A percentile compares a stretch with the other conserved stretches of the same genome.
Conservation (phyloP, 345 rosid genomes). For the Odontarrhena argentea region DNA sequence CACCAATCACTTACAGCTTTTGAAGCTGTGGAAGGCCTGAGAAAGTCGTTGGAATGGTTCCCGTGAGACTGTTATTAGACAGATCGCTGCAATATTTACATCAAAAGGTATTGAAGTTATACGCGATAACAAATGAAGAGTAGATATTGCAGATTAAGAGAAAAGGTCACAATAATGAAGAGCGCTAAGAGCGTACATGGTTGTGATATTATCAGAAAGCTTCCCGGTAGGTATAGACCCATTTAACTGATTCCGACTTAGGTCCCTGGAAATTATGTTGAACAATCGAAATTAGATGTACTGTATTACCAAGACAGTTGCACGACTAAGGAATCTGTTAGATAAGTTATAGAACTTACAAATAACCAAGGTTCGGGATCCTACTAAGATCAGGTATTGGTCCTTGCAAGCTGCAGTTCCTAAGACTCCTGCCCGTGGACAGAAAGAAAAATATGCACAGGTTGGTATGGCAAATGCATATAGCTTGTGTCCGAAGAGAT, state of each 20-base stretch:
- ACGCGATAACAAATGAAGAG: not conserved
- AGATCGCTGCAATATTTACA: constrained; percentile 58
- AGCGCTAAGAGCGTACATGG: constrained; percentile 61
- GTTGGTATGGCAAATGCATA: constrained; percentile 13
- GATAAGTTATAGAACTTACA: constrained; percentile 55
- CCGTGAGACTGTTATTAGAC: constrained; percentile 70
- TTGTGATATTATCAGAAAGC: constrained; percentile 76
- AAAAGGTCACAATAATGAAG: constrained; percentile 21
- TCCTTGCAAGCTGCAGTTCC: constrained; percentile 89
- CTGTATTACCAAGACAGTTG: not conserved
- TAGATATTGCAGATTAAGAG: not conserved
- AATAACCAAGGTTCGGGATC: constrained; percentile 73
- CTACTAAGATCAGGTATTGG: constrained; percentile 82
- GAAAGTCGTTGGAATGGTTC: constrained; percentile 69
- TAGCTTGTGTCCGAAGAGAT: not conserved
- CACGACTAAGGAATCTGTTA: constrained; percentile 21
- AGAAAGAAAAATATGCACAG: constrained; percentile 2
- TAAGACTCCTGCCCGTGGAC: constrained; percentile 69
- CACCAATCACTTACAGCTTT: constrained; percentile 53
- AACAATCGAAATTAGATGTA: constrained; percentile 25
- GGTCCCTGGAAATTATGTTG: constrained; percentile 62
- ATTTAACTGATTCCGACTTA: constrained; percentile 74
- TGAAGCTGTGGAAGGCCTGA: constrained; percentile 73
- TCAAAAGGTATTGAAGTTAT: constrained; percentile 20
- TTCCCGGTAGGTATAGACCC: constrained; percentile 67